Conservation (phyloP, 1,139 yeast species). For the Zhuliangozyma parablackwelliae region DNA sequence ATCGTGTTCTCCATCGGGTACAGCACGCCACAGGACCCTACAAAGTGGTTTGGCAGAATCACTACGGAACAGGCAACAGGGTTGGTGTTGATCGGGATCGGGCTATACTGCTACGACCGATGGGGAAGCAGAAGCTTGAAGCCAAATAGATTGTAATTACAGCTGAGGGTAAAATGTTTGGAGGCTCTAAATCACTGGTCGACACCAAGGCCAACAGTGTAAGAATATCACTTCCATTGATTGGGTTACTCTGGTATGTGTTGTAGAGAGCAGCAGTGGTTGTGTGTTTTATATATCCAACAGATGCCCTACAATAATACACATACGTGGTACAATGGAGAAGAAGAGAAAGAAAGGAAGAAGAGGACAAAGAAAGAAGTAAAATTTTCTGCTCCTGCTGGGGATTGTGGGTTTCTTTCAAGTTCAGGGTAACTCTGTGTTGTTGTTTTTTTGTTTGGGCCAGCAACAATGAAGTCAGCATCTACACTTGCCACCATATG, state of each 20-base stretch:
- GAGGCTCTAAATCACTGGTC: too few relatives aligned
- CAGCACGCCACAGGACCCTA: constrained; percentile 9
- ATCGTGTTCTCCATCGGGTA: constrained; percentile 23
- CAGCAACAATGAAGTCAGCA: not conserved
- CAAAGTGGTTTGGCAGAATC: constrained; percentile 25
- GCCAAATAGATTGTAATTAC: constrained; percentile 8
- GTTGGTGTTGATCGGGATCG: constrained; percentile 26
- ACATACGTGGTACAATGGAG: constrained; percentile 47
- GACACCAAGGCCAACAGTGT: too few relatives aligned
- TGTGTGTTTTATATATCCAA: constrained; percentile 20
- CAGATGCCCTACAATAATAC: constrained; percentile 53
- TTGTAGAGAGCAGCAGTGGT: constrained; percentile 52
- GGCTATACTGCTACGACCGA: constrained; percentile 36
- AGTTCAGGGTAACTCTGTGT: not conserved
- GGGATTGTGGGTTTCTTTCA: too few relatives aligned
- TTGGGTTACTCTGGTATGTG: constrained; percentile 48
- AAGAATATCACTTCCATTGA: constrained; percentile 6
- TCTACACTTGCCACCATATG: not conserved
- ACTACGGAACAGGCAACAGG: constrained; percentile 29
- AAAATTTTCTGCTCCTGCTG: not conserved
- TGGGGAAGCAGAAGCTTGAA: constrained; percentile 38
- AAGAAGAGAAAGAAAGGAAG: constrained; percentile 9
- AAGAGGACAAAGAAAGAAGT: not conserved
- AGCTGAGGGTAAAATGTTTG: too few relatives aligned
- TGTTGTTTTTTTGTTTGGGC: not conserved